A percentile compares a stretch with the other conserved stretches of the same genome.
Conservation (phyloP, 2,329 filamentous ascomycete genomes). For the Fusarium sp. region DNA sequence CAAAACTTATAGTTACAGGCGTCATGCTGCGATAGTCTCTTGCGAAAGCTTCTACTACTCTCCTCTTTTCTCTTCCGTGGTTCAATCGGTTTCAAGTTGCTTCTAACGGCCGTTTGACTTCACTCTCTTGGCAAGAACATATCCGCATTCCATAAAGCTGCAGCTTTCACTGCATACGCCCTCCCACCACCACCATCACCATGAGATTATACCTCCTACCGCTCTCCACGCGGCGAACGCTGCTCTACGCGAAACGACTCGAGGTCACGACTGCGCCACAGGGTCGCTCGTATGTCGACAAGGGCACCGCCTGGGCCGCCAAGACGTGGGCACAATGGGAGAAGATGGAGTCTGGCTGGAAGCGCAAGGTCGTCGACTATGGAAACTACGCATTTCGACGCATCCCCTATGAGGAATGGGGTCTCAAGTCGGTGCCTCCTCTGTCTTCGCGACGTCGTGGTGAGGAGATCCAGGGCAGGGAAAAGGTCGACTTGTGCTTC, state of each 20-base stretch:
- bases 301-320: slow-evolving; percentile 76
- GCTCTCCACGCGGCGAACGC: slow-evolving; percentile 88
- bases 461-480: slow-evolving; percentile 71
- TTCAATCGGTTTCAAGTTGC: not conserved
- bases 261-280: slow-evolving; percentile 65
- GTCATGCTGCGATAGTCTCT: slow-evolving; percentile 39
- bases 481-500: slow-evolving; percentile 80
- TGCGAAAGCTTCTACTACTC: slow-evolving; percentile 11
- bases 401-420: slow-evolving; percentile 98
- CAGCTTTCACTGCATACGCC: not conserved
- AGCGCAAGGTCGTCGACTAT: slow-evolving; percentile 85
- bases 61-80: not conserved
- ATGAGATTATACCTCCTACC: slow-evolving; percentile 97
- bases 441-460: slow-evolving; percentile 74
- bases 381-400: slow-evolving; percentile 87
- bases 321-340: slow-evolving; percentile 90
- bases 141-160: slow-evolving; percentile 1
- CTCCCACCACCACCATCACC: slow-evolving; percentile 35
- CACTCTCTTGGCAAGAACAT: not conserved
- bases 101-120: not conserved
- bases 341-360: slow-evolving; percentile 85
- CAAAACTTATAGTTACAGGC: slow-evolving; percentile 15
- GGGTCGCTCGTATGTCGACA: slow-evolving; percentile 71
- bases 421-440: slow-evolving; percentile 91
- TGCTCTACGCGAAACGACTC: slow-evolving; percentile 90